phyloP scores from a whole-genome alignment of 2,329 filamentous ascomycete genomes.

The Aschersonia sp. region DNA sequence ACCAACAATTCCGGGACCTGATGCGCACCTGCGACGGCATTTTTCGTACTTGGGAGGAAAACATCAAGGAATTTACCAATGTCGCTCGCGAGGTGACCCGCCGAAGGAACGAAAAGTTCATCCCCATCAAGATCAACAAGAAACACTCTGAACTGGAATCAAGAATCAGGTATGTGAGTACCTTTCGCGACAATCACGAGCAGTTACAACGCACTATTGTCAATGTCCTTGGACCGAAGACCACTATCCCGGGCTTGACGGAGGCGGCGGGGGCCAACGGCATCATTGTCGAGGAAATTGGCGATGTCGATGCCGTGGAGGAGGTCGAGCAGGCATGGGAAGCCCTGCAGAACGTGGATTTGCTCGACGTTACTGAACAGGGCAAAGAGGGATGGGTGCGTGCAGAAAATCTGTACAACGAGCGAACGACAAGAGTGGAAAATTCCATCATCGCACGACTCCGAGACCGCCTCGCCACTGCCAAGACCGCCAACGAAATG shows the following conservation, averaged over 20 bases:
- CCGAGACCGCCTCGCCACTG: slow-evolving; percentile 81
- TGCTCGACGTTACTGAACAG: slow-evolving; percentile 80
- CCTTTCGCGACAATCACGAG: slow-evolving; percentile 93
- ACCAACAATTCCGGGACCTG: slow-evolving; percentile 72
- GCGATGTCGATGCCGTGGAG: slow-evolving; percentile 91
- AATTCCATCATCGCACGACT: slow-evolving; percentile 96
- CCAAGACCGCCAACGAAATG: slow-evolving; percentile 98
- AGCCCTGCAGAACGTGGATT: slow-evolving; percentile 83
- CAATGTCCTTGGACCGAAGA: slow-evolving; percentile 78
- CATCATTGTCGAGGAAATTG: slow-evolving; percentile 81
- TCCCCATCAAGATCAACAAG: slow-evolving; percentile 88
- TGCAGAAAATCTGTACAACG: slow-evolving; percentile 92
- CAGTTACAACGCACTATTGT: slow-evolving; percentile 93
- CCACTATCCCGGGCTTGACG: slow-evolving; percentile 36
- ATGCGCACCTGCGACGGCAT: slow-evolving; percentile 76
- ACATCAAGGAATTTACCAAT: slow-evolving; percentile 94
- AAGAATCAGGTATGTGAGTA: slow-evolving; percentile 81
- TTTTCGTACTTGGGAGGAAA: slow-evolving; percentile 88
- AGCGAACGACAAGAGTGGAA: slow-evolving; percentile 90
- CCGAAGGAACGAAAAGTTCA: slow-evolving; percentile 92
- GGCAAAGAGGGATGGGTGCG: slow-evolving; percentile 87
- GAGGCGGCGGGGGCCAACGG: slow-evolving; percentile 41
- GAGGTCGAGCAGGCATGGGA: slow-evolving; percentile 93
- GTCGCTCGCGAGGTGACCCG: slow-evolving; percentile 90
- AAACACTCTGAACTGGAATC: slow-evolving; percentile 82